A percentile compares a stretch with the other conserved stretches of the same genome.
phyloP scores from a whole-genome alignment of 495 filamentous ascomycete genomes.

The Penicillium macrosclerotiorum region DNA sequence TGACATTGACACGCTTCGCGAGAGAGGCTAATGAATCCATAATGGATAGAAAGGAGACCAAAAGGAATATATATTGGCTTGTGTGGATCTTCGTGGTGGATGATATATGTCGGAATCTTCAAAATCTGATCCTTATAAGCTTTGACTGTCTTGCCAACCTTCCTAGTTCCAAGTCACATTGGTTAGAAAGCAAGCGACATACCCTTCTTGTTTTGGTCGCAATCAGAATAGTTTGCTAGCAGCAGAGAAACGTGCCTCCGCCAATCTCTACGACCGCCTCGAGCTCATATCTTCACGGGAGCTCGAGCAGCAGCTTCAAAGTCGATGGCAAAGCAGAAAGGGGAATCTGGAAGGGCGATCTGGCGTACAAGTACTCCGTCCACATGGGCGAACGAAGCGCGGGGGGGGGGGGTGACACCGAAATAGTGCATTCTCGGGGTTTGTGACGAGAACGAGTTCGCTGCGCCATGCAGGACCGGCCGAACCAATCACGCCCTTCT shows the following conservation, averaged over 20 bases:
- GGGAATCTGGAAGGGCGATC: slow-evolving; percentile 7
- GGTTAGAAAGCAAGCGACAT: not conserved
- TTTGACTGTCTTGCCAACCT: not conserved
- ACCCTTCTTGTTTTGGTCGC: slow-evolving; percentile 2
- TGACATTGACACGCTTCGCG: slow-evolving; percentile 72
- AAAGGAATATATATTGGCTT: not conserved
- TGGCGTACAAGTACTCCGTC: slow-evolving; percentile 23
- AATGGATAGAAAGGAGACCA: slow-evolving; percentile 6
- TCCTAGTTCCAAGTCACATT: not conserved
- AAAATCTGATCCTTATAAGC: not conserved
- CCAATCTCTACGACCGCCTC: slow-evolving; percentile 6
- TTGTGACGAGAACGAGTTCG: slow-evolving; percentile 11
- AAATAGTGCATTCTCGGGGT: slow-evolving; percentile 1
- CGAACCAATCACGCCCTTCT: slow-evolving; percentile 11
- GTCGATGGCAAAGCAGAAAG: not conserved
- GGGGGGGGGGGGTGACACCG: slow-evolving; percentile 23
- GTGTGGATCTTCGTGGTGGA: not conserved
- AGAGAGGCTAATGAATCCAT: slow-evolving; percentile 39
- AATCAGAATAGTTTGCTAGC: not conserved
- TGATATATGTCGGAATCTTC: not conserved
- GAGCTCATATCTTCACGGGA: slow-evolving; percentile 11
- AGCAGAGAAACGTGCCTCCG: not conserved
- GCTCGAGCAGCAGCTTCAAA: slow-evolving; percentile 1
- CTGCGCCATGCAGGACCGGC: not conserved
- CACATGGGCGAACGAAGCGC: slow-evolving; percentile 7